Base-by-base conservation (phyloP, 129 eudicot genomes). In the Oenanthe sinensis region DNA sequence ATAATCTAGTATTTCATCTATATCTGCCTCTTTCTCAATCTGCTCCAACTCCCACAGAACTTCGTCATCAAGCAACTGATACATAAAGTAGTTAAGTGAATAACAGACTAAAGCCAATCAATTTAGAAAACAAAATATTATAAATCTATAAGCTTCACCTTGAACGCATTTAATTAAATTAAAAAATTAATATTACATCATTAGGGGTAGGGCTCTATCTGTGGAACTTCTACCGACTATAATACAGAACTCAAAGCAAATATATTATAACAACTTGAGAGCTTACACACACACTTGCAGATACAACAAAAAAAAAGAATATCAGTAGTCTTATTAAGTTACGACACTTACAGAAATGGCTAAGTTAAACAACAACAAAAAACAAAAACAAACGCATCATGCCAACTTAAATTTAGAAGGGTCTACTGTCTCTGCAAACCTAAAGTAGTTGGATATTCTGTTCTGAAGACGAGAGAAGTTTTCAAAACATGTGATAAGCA, bases 1-100 rank as follows among this genome's bases (percentile, higher is more conserved):
- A 81, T 88, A 95, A 74, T 82, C 78, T 75, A 95, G 82, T 62
- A 95, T 95, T 85, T 95, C 99, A 49, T 89, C 95, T 68, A 95
- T 82, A 81, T 95, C 97, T 80, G 87, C 86, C 78, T 75, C 87
- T 83, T 92, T 95, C 89, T 92, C 97, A 87, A 95, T 90, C 82
- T 90, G 87, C 85, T 95, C 97, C 87, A 95, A 78, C 84, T 88
- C 90, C 77, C 42, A 81, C 67, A 87, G 89, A 81, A 87, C 83
- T 85, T 83, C 91, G 71, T 80, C 87, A 50, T 89, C 96, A 85
- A 92, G 82, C 49, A 84, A 87, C 99, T 92, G 90, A 82, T 50
- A 28, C 82, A 78, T 7, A 75, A 42, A 55, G 65, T 71, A 76
- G 72, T 60, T 4, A 44, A 22, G 68, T 60, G 30, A 58, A 58